A percentile compares a stretch with the other conserved stretches of the same genome.
Conservation (phyloP, 2,329 filamentous ascomycete genomes). For the Sporothrix inflata region DNA sequence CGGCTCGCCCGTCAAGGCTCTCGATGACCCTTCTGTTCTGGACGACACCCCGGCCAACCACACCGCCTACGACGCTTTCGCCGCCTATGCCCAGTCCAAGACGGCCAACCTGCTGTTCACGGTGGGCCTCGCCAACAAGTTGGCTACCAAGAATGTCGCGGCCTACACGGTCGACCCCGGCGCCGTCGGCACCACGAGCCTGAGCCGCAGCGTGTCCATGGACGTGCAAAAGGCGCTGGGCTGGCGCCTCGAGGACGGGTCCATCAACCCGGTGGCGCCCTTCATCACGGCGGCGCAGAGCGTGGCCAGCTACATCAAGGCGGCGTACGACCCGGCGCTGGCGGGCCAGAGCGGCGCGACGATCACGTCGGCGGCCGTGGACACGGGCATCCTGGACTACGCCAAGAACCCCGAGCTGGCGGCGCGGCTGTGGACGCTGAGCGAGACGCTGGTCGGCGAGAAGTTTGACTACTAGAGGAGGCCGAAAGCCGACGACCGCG, state of each 20-base stretch:
- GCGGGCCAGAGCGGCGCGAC: constrained; percentile 28
- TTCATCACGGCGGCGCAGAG: constrained; percentile 39
- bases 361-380: constrained; percentile 32
- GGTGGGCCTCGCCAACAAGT: constrained; percentile 44
- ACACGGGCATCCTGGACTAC: constrained; percentile 40
- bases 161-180: constrained; percentile 51
- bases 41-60: constrained; percentile 38
- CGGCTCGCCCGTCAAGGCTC: constrained; percentile 48
- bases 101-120: constrained; percentile 55
- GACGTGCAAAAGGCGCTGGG: constrained; percentile 32
- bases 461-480: constrained; percentile 24
- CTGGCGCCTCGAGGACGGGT: constrained; percentile 45
- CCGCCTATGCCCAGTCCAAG: constrained; percentile 56
- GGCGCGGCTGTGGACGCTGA: constrained; percentile 48
- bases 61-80: constrained; percentile 39
- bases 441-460: constrained; percentile 48
- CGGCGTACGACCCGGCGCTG: constrained; percentile 45
- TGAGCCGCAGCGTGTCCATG: constrained; percentile 25
- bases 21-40: constrained; percentile 49
- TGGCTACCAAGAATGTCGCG: constrained; percentile 41
- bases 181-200: constrained; percentile 29
- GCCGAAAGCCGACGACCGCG: too few relatives aligned
- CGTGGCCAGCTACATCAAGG: constrained; percentile 43
- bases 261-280: constrained; percentile 35
- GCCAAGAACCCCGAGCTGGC: constrained; percentile 38